These are phyloP conservation scores for Colletotrichum melonis DNA, from an alignment of 2,329 filamentous ascomycete species.

Conservation along the genomic window DNA sequence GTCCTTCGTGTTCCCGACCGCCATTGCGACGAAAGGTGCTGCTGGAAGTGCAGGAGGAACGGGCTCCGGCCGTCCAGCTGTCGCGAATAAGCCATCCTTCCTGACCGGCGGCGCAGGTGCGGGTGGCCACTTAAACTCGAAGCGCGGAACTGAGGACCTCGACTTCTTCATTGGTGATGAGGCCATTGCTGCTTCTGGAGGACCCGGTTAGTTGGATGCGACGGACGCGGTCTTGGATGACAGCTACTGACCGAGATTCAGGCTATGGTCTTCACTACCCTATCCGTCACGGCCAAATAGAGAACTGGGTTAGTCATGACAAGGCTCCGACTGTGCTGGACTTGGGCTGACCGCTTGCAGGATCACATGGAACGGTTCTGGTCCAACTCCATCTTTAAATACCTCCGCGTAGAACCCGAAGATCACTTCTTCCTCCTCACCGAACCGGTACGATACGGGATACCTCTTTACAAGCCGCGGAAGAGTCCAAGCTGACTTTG, in stretches of 20 bases:
- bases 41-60: conserved; percentile 77
- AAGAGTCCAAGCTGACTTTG: conserved; percentile 30
- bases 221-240: not conserved
- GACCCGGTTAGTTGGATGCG: conserved; percentile 72
- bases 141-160: conserved; percentile 96
- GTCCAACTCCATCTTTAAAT: conserved; percentile 99
- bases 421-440: conserved; percentile 99
- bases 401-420: conserved; percentile 96
- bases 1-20: conserved; percentile 98
- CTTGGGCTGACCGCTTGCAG: conserved; percentile 58
- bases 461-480: not conserved
- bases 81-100: conserved; percentile 95
- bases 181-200: conserved; percentile 83
- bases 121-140: conserved; percentile 84
- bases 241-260: conserved; percentile 48
- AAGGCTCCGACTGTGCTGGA: not conserved
- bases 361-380: conserved; percentile 99
- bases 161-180: conserved; percentile 99
- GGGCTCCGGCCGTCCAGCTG: conserved; percentile 87
- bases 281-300: conserved; percentile 96
- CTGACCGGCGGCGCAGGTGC: conserved; percentile 90
- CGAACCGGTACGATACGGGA: conserved; percentile 77
- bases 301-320: conserved; percentile 86
- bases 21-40: conserved; percentile 93
- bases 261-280: conserved; percentile 98